Evolutionary conservation across 441 rosid genomes (phyloP).

Genomic region (Biscutella laevigata): DNA sequence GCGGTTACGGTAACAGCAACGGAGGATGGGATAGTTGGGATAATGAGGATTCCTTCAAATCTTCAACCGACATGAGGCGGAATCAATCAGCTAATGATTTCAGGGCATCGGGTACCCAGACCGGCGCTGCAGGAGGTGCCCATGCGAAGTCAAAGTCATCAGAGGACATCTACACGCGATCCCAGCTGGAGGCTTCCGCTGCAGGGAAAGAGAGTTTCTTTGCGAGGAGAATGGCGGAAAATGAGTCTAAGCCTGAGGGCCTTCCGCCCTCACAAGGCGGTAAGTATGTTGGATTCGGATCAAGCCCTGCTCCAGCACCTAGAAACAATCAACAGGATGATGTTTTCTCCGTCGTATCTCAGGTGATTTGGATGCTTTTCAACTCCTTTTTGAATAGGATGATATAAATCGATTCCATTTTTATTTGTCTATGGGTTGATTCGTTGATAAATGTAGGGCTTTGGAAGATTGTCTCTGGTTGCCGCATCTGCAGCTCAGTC

Average conservation of each 20-base stretch:
- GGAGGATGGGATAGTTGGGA: conserved; percentile 95
- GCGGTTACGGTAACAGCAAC: conserved; percentile 23
- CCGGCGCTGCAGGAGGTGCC: conserved; percentile 34
- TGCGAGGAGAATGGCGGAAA: conserved; percentile 63
- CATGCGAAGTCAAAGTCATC: conserved; percentile 68
- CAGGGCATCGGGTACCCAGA: conserved; percentile 30
- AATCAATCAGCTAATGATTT: conserved; percentile 72
- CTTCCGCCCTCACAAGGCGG: conserved; percentile 90
- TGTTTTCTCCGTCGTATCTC: conserved; percentile 65
- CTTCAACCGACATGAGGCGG: conserved; percentile 60
- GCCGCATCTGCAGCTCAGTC: conserved; percentile 91
- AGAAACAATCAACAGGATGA: conserved; percentile 55
- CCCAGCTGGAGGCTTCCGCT: conserved; percentile 79
- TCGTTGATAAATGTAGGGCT: conserved; percentile 38
- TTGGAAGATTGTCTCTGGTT: conserved; percentile 75
- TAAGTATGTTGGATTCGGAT: conserved; percentile 92
- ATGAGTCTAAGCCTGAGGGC: conserved; percentile 74
- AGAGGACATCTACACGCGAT: conserved; percentile 62
- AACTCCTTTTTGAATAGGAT: background rate
- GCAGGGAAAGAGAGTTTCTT: conserved; percentile 73
- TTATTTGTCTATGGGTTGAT: background rate
- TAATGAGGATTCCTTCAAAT: conserved; percentile 53
- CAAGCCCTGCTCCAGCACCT: conserved; percentile 54
- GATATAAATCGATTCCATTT: background rate
- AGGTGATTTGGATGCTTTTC: conserved; percentile 37